Percentiles rank a stretch among this genome's conserved stretches.
phyloP scores from a whole-genome alignment of 306 rosid species.

The Prunus mongolica region DNA sequence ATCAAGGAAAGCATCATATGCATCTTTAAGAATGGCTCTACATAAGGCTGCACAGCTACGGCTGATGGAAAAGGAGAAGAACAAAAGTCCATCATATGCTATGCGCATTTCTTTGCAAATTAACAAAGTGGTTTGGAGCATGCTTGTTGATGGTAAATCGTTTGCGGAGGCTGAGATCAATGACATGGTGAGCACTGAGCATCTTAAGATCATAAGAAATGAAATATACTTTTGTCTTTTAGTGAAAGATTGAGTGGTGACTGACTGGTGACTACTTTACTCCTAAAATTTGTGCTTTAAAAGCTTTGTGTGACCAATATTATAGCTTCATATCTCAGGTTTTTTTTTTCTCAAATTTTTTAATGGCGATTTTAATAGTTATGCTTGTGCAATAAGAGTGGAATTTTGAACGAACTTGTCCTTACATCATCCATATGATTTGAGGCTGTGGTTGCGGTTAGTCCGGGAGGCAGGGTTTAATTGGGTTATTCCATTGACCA shows the following conservation, averaged over 20 bases:
- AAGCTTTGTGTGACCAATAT: not conserved
- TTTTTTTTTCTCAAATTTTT: too few relatives aligned
- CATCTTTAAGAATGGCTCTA: slow-evolving; percentile 77
- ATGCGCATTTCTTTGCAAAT: slow-evolving; percentile 96
- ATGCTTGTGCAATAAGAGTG: too few relatives aligned
- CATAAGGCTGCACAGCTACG: slow-evolving; percentile 90
- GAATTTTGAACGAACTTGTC: too few relatives aligned
- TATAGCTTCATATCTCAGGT: not conserved
- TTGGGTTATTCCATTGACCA: too few relatives aligned
- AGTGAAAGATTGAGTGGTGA: not conserved
- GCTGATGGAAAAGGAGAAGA: slow-evolving; percentile 88
- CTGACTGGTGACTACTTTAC: not conserved
- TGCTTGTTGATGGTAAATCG: slow-evolving; percentile 97
- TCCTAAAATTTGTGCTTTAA: not conserved
- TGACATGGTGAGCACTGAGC: slow-evolving; percentile 75
- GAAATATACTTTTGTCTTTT: not conserved
- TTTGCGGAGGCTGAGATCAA: slow-evolving; percentile 97
- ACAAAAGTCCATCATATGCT: slow-evolving; percentile 96
- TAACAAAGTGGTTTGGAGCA: slow-evolving; percentile 90
- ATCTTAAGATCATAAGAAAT: not conserved
- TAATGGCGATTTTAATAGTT: too few relatives aligned
- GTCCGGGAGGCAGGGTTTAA: too few relatives aligned
- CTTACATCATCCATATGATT: too few relatives aligned
- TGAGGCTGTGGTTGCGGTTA: too few relatives aligned
- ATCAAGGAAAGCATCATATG: slow-evolving; percentile 77